These are phyloP conservation scores for Penicillium crustosum DNA, from an alignment of 2,329 filamentous ascomycete genomes.

Conservation along the genomic window DNA sequence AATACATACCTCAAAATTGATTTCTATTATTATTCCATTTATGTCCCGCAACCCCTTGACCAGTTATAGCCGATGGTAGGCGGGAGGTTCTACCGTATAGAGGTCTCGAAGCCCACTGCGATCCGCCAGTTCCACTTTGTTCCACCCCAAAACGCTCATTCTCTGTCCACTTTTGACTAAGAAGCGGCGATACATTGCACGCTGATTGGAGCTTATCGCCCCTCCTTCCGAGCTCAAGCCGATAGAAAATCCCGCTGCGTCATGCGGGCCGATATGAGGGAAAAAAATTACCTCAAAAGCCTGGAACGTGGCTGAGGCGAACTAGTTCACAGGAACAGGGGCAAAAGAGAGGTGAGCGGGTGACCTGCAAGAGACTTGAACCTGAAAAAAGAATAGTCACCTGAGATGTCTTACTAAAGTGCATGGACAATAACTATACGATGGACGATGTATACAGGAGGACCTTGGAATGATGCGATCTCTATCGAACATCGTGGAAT, in stretches of 20 bases:
- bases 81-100: constrained; percentile 9
- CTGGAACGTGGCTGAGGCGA: constrained; percentile 14
- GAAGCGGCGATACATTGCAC: constrained; percentile 17
- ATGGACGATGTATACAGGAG: background rate
- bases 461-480: constrained; percentile 18
- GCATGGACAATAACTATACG: too few relatives aligned
- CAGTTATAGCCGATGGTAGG: constrained; percentile 27
- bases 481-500: constrained; percentile 21
- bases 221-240: constrained; percentile 25
- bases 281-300: constrained; percentile 28
- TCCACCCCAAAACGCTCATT: constrained; percentile 14
- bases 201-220: constrained; percentile 22
- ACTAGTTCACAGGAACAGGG: constrained; percentile 4
- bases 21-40: constrained; percentile 3
- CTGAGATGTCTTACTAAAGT: constrained; percentile 1
- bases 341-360: constrained; percentile 3
- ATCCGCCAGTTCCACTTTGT: constrained; percentile 16
- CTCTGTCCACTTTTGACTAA: constrained; percentile 24
- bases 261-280: constrained; percentile 24
- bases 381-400: background rate
- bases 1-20: background rate
- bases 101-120: constrained; percentile 21
- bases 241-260: constrained; percentile 27
- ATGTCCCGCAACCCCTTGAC: constrained; percentile 1
- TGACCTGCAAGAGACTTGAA: constrained; percentile 2